Conservation (phyloP, 305 asterid genomes). For the Rubia peregrina region DNA sequence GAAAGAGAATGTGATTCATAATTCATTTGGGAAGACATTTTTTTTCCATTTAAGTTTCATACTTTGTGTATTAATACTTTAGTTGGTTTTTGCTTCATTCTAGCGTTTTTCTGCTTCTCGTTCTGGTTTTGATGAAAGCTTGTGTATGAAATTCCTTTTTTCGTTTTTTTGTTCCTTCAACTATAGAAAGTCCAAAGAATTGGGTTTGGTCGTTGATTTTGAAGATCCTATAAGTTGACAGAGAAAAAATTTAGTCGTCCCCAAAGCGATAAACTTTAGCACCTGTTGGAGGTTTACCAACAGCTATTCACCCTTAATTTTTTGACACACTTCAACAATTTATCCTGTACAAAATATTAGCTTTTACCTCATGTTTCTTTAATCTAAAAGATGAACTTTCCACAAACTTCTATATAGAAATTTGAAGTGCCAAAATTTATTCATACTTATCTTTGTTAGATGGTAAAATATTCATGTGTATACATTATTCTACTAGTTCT, state of each 20-base stretch:
- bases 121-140: neutral
- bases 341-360: neutral
- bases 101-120: neutral
- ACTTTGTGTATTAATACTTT: neutral
- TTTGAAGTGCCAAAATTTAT: neutral
- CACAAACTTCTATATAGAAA: neutral
- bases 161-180: neutral
- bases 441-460: neutral
- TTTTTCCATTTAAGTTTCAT: neutral
- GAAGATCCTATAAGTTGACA: neutral
- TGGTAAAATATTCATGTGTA: neutral
- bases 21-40: neutral
- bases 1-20: neutral
- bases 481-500: neutral
- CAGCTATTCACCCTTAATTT: neutral
- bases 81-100: neutral
- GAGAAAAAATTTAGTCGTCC: neutral
- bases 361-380: slow-evolving; percentile 4
- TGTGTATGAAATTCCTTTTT: neutral
- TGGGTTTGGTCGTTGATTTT: neutral
- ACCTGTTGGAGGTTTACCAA: neutral
- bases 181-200: neutral
- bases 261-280: neutral
- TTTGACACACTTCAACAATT: neutral
- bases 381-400: neutral